Percentiles rank a stretch among this genome's conserved stretches.
These are phyloP conservation scores for Lactifluus hygrophoroides DNA, from an alignment of 768 basidiomycete species.

Conservation along the genomic window DNA sequence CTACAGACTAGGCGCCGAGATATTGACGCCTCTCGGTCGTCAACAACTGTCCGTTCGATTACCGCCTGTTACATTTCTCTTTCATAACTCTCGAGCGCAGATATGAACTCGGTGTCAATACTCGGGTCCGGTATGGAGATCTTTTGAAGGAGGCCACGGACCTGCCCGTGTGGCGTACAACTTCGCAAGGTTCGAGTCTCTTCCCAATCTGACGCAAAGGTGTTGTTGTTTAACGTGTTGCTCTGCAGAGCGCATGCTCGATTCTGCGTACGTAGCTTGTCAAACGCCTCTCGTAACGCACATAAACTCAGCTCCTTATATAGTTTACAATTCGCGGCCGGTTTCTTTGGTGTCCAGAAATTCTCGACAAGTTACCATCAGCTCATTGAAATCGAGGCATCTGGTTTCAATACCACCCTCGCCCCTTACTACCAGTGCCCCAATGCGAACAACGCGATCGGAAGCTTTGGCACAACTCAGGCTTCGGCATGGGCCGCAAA, in stretches of 20 bases:
- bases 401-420: conserved; percentile 40
- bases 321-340: conserved; percentile 41
- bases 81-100: conserved; percentile 7
- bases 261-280: conserved; percentile 25
- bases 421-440: conserved; percentile 32
- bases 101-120: conserved; percentile 38
- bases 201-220: neutral
- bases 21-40: conserved; percentile 41
- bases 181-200: conserved; percentile 30
- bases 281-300: neutral
- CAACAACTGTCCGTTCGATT: conserved; percentile 29
- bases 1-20: conserved; percentile 38
- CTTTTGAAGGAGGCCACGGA: conserved; percentile 34
- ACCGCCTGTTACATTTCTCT: neutral
- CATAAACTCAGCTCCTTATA: neutral
- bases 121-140: conserved; percentile 39
- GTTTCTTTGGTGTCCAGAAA: conserved; percentile 39
- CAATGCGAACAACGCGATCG: conserved; percentile 25
- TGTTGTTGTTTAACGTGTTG: neutral
- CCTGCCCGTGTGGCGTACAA: conserved; percentile 44
- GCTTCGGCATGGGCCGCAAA: conserved; percentile 30
- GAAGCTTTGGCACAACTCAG: conserved; percentile 23
- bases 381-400: conserved; percentile 37
- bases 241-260: conserved; percentile 27
- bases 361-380: conserved; percentile 38